Base-by-base conservation (phyloP, 495 filamentous ascomycete species). In the Eremomyces bilateralis region DNA sequence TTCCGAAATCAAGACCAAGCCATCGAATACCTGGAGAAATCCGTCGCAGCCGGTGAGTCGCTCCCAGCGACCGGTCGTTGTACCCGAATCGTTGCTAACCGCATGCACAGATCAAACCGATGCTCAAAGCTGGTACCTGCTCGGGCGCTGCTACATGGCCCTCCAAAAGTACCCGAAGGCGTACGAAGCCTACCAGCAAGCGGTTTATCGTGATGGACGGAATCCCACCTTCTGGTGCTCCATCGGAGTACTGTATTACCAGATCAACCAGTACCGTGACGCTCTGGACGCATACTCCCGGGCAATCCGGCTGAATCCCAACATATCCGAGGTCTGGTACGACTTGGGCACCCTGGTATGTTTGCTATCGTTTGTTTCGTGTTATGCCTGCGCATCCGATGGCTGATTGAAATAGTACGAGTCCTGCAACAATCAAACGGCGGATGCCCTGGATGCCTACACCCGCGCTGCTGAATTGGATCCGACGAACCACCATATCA, bases 201-300 rank as follows among this genome's bases (percentile, higher is more conserved):
- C 88, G 2, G 88, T 99, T 31, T 99, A 99, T 50, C 81, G 88
- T 35, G 88, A 99, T 51, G 90, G 90, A 16, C 74, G 88, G 45
- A 99, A 99, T 46, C 90, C 88, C 18, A 99, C 88, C 10, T 99
- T 99, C 63, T 99, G 88, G 88, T 95, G 90, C 60, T 99, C 88
- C 16, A 99, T 99, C 52, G 88, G 88, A 50, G 88, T 99, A 13
- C 69, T 99, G 24, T 99, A 99, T 51, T 99, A 95, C 59, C 88
- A 99, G 58, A 99, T 99, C 61, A 99, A 99, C 53, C 88, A 99
- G 63, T 99, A 99, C 54, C 74, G 88, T 33, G 88, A 99, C 63
- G 88, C 88, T 13, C 69, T 99, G 33, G 88, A 99, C 65, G 88
- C 88, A 41, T 99, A 99, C 58, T 93, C 83, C 44, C 81, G 88